phyloP scores from a whole-genome alignment of 169 alveolate species.

The Cryptosporidium canis region DNA sequence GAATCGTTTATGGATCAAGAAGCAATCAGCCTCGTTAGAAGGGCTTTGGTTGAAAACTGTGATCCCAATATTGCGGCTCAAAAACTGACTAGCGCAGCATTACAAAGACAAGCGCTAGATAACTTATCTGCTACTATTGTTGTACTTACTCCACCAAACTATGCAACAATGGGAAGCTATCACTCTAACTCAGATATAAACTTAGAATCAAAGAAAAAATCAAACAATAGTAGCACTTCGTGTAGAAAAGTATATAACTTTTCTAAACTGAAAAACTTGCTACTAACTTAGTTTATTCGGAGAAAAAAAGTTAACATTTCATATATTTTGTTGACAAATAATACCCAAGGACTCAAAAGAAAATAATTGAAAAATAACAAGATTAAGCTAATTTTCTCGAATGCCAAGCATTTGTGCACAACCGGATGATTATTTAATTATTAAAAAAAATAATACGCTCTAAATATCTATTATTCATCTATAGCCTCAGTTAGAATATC shows the following conservation, averaged over 20 bases:
- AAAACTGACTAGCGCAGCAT: conserved; percentile 77
- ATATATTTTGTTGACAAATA: neutral
- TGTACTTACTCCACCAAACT: conserved; percentile 72
- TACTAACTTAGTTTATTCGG: neutral
- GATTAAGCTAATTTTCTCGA: neutral
- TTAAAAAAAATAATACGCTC: neutral
- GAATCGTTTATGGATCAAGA: conserved; percentile 75
- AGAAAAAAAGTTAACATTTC: neutral
- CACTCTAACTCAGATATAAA: neutral
- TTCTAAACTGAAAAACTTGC: conserved; percentile 30
- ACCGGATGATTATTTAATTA: neutral
- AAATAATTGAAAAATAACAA: neutral
- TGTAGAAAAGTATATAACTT: conserved; percentile 41
- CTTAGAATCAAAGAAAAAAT: neutral
- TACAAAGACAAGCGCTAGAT: conserved; percentile 79
- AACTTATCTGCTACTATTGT: conserved; percentile 79
- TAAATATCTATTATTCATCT: conserved; percentile 1
- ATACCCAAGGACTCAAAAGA: neutral
- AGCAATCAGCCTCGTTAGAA: conserved; percentile 73
- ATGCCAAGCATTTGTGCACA: neutral
- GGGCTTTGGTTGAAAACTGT: conserved; percentile 55
- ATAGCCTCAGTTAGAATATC: conserved; percentile 65
- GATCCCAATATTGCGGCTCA: conserved; percentile 79
- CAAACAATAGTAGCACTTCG: neutral
- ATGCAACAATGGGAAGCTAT: neutral